Evolutionary conservation across 495 filamentous ascomycete genomes (phyloP).

Genomic region (Chaetomium fimeti): DNA sequence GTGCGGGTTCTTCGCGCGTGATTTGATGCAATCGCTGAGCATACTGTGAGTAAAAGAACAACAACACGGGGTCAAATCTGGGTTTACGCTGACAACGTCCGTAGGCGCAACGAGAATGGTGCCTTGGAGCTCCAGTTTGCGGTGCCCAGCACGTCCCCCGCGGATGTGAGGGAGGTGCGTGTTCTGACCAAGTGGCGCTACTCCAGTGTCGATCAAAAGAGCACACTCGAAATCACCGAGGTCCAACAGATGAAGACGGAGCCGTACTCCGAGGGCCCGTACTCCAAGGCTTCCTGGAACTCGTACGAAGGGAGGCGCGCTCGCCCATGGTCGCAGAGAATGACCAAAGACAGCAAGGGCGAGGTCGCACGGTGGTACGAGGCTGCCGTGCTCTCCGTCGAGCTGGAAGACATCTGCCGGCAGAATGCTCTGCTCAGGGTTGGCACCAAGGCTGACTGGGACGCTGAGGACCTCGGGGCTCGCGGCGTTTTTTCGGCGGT

Average conservation of each 20-base stretch:
- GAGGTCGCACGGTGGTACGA: slow-evolving; percentile 45
- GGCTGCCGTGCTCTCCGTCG: slow-evolving; percentile 36
- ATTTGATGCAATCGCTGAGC: slow-evolving; percentile 36
- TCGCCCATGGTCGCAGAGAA: slow-evolving; percentile 2
- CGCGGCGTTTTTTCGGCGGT: slow-evolving; percentile 29
- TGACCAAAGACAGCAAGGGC: slow-evolving; percentile 12
- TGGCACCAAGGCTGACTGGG: slow-evolving; percentile 46
- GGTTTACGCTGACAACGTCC: neutral
- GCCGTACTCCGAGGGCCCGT: neutral
- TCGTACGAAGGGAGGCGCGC: neutral
- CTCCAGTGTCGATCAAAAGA: slow-evolving; percentile 22
- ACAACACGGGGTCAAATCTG: neutral
- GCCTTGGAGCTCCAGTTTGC: slow-evolving; percentile 31
- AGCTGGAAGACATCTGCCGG: slow-evolving; percentile 32
- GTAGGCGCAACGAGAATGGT: neutral
- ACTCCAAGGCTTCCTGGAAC: slow-evolving; percentile 1
- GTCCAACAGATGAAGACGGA: slow-evolving; percentile 39
- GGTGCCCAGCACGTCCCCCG: slow-evolving; percentile 17
- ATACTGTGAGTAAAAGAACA: slow-evolving; percentile 37
- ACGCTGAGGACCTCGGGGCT: slow-evolving; percentile 25
- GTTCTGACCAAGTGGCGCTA: slow-evolving; percentile 35
- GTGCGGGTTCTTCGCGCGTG: slow-evolving; percentile 35
- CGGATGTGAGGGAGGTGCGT: slow-evolving; percentile 33
- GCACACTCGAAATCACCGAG: slow-evolving; percentile 43
- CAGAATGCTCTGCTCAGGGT: slow-evolving; percentile 41